Conservation (phyloP, 202 grass and related monocot genomes). For the Bolboschoenoplectus hybrid region DNA sequence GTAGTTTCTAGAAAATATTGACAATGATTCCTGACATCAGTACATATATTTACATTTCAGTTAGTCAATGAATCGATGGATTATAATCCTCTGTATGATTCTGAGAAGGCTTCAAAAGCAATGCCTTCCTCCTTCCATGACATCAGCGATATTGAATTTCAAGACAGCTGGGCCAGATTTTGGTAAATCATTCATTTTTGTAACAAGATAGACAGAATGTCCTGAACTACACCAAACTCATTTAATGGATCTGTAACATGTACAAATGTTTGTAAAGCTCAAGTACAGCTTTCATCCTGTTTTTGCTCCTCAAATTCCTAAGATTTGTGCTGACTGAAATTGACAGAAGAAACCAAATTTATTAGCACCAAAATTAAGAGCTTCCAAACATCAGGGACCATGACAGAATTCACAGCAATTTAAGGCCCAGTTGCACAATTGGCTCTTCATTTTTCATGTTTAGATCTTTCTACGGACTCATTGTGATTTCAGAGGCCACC, state of each 20-base stretch:
- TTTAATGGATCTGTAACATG: background rate
- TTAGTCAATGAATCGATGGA: constrained; percentile 49
- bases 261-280: background rate
- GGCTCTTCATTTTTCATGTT: background rate
- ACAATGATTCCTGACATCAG: background rate
- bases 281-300: background rate
- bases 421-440: background rate
- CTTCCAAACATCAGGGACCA: background rate
- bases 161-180: constrained; percentile 86
- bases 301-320: background rate
- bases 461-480: constrained; percentile 15
- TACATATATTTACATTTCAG: constrained; percentile 13
- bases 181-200: constrained; percentile 45
- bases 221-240: background rate
- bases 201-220: background rate
- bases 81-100: constrained; percentile 82
- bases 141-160: constrained; percentile 86
- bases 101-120: constrained; percentile 61
- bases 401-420: background rate
- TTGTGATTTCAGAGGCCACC: constrained; percentile 4
- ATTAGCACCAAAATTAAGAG: background rate
- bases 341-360: constrained; percentile 8
- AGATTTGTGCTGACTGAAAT: background rate
- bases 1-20: constrained; percentile 11
- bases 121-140: constrained; percentile 98